A percentile compares a stretch with the other conserved stretches of the same genome.
phyloP scores from a whole-genome alignment of 2,329 filamentous ascomycete species.

The Sarocladium oryzae region DNA sequence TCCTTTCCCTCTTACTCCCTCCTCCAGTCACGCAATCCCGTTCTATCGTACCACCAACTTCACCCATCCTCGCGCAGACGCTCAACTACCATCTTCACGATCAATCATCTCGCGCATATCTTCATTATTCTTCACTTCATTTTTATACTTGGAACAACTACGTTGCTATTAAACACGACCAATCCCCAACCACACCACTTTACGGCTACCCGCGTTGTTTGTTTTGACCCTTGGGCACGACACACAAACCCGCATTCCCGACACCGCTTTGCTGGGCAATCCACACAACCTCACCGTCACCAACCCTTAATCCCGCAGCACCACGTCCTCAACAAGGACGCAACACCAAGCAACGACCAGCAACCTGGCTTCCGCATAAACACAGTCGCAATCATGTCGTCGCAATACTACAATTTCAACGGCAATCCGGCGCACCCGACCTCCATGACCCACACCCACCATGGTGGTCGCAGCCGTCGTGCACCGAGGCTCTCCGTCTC shows the following conservation, averaged over 20 bases:
- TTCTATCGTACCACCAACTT: not conserved
- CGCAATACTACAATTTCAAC: constrained; percentile 58
- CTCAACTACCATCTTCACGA: not conserved
- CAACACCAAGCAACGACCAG: not conserved
- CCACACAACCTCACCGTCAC: not conserved
- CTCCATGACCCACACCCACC: constrained; percentile 64
- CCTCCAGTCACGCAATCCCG: constrained; percentile 8
- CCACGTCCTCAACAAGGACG: constrained; percentile 7
- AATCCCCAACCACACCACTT: not conserved
- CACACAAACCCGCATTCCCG: constrained; percentile 6
- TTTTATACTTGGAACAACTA: not conserved
- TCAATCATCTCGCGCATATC: not conserved
- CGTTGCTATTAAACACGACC: not conserved
- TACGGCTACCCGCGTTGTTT: not conserved
- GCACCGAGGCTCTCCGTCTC: constrained; percentile 72
- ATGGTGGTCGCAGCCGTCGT: constrained; percentile 78
- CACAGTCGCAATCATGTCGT: constrained; percentile 24
- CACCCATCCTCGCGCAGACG: not conserved
- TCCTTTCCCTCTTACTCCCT: constrained; percentile 9
- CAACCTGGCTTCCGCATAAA: constrained; percentile 4
- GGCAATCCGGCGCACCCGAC: constrained; percentile 52
- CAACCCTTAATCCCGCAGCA: constrained; percentile 21
- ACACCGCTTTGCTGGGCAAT: constrained; percentile 9
- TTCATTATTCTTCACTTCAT: constrained; percentile 8
- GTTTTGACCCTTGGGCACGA: constrained; percentile 3